Evolutionary conservation across 768 basidiomycete species (phyloP).

Genomic region (Auricularia cornea): DNA sequence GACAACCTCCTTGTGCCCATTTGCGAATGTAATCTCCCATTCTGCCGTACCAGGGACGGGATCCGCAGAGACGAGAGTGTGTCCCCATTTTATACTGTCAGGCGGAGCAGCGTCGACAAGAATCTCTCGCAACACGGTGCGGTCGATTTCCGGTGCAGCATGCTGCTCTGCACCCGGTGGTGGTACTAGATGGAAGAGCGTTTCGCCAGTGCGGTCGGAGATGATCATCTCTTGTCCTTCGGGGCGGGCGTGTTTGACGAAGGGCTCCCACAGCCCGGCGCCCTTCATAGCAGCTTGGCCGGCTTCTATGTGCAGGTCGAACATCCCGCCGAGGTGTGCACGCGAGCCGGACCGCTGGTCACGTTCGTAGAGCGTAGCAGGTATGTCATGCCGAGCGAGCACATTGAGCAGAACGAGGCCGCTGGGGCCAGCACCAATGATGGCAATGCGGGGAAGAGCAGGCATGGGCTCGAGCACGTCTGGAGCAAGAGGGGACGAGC

Average conservation of each 20-base stretch:
- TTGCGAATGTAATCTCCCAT: background rate
- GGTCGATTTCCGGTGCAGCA: background rate
- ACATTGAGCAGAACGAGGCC: constrained; percentile 19
- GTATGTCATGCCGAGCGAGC: constrained; percentile 16
- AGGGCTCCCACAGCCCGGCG: constrained; percentile 14
- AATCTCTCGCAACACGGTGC: constrained; percentile 5
- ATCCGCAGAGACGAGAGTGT: background rate
- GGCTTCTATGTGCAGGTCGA: constrained; percentile 20
- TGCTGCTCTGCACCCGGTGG: background rate
- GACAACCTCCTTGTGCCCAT: background rate
- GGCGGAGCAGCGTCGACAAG: constrained; percentile 10
- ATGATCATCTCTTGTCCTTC: constrained; percentile 17
- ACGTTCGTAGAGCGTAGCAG: constrained; percentile 16
- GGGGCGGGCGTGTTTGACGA: constrained; percentile 9
- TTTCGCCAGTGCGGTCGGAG: background rate
- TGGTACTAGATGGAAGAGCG: background rate
- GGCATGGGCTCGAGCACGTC: too few species aligned
- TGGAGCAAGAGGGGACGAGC: too few species aligned
- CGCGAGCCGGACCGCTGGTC: constrained; percentile 10
- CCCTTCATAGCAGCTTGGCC: constrained; percentile 15
- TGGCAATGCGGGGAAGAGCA: constrained; percentile 4
- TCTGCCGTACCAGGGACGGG: background rate
- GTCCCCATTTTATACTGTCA: constrained; percentile 6
- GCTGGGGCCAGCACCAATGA: constrained; percentile 21
- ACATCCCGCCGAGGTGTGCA: constrained; percentile 14